Base-by-base conservation (phyloP, 2,329 filamentous ascomycete genomes). In the Apiospora arundinis region DNA sequence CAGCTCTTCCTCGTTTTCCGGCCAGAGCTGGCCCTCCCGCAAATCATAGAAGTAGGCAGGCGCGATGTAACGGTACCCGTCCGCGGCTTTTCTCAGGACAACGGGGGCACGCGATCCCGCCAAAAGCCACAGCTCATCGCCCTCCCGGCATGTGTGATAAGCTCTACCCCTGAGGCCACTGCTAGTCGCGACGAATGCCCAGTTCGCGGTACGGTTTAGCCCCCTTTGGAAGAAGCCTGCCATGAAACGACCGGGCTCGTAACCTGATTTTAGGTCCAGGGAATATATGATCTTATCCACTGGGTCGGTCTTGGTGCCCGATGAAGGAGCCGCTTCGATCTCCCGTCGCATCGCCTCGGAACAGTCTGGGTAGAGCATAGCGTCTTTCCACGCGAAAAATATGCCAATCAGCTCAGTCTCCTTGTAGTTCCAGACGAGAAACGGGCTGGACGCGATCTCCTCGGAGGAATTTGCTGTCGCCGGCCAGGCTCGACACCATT, bases 201-300 rank as follows among this genome's bases (percentile, higher is more conserved):
- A 52, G 12, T 52, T 52, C 23, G 23, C 48, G 48, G n/a, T 25
- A 14, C 0, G 1, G n/a, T 52, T 52, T 14, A 52, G 9, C n/a
- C 3, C 1, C 1, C 0, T 14, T 52, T 52, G 48, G 21, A 25
- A 52, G 2, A 2, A 1, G 1, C 2, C 23, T 25, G 48, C 48
- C 1, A 14, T 16, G 2, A 1, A 4, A 5, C 2, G n/a, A 21
- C 9, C 9, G 14, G 48, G n/a, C n/a, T 16, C 9, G 4, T 12
- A 5, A 14, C 4, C 9, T 5, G 9, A 1, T 14, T 25, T 4
- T 1, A 6, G 1, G 21, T 23, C 9, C 0, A 52, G 7, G 23
- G 12, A 52, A 8, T 25, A 1, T 7, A 52, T 14, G 23, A 52
- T 25, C n/a, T 25, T 8, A 2, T n/a, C 23, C 9, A 25, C n/a